A percentile compares a stretch with the other conserved stretches of the same genome.
Evolutionary conservation across 257 asterid species (phyloP).

Genomic region (Solanum tacnaense): DNA sequence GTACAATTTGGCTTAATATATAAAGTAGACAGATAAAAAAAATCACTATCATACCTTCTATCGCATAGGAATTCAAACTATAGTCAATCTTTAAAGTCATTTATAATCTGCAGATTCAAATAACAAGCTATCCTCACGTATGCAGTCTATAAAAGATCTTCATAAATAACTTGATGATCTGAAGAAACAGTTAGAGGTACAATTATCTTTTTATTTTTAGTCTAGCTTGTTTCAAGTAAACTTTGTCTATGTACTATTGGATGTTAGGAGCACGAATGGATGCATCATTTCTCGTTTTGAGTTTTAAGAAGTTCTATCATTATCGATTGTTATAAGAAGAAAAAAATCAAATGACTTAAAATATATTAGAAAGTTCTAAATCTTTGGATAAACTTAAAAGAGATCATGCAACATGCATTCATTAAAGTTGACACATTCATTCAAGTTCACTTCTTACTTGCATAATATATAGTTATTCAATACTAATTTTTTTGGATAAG

Average conservation of each 20-base stretch:
- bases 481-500: no score
- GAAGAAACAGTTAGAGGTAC: conserved; percentile 71
- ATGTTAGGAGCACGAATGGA: background rate
- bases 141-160: conserved; percentile 90
- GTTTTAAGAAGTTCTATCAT: background rate
- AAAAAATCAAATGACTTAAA: background rate
- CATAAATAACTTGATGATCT: conserved; percentile 84
- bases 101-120: conserved; percentile 54
- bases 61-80: no score
- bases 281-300: background rate
- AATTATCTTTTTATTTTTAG: background rate
- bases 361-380: background rate
- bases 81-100: no score
- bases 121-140: conserved; percentile 86
- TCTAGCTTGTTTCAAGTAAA: background rate
- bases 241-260: background rate
- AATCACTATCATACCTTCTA: no score
- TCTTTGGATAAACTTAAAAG: background rate
- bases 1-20: no score
- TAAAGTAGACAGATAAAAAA: no score
- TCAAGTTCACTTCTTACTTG: background rate
- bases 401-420: background rate
- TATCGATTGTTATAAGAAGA: background rate
- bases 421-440: background rate
- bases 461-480: background rate